Evolutionary conservation across 208 protist species (phyloP).

Genomic region (Endotrypanum monterogeii): DNA sequence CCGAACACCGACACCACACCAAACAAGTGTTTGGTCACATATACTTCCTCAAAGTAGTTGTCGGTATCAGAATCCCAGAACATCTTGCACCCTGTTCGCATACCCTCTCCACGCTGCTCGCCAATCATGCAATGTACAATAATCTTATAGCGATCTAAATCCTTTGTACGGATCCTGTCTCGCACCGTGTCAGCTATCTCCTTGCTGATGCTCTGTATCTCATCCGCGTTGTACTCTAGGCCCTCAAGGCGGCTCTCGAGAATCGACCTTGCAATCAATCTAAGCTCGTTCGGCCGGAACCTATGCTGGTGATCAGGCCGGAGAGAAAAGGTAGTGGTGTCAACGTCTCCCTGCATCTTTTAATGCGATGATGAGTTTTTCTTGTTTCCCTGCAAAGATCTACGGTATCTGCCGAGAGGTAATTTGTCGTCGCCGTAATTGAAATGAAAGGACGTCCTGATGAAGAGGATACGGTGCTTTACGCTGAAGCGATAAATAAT

Average conservation of each 20-base stretch:
- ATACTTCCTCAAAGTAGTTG: conserved; percentile 93
- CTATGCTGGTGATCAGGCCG: conserved; percentile 86
- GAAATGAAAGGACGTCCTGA: too few relatives aligned
- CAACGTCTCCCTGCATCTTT: conserved; percentile 63
- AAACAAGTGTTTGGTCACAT: conserved; percentile 89
- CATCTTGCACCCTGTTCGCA: conserved; percentile 93
- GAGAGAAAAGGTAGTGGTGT: conserved; percentile 86
- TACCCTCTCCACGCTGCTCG: conserved; percentile 90
- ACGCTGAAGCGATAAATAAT: too few relatives aligned
- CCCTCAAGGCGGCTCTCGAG: conserved; percentile 81
- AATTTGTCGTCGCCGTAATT: too few relatives aligned
- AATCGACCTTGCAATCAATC: conserved; percentile 75
- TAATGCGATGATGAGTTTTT: background rate
- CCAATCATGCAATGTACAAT: conserved; percentile 94
- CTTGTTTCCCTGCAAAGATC: background rate
- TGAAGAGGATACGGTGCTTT: too few relatives aligned
- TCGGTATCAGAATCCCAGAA: conserved; percentile 97
- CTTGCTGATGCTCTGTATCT: conserved; percentile 91
- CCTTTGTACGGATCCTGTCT: conserved; percentile 76
- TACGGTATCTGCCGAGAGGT: too few relatives aligned
- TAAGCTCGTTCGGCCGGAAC: conserved; percentile 85
- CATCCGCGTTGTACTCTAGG: conserved; percentile 91
- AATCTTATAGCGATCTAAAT: conserved; percentile 94
- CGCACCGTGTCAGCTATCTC: conserved; percentile 92
- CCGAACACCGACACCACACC: conserved; percentile 93